Base-by-base conservation (phyloP, 371 early-diverging fungal genomes). In the Rhizopus sp. region DNA sequence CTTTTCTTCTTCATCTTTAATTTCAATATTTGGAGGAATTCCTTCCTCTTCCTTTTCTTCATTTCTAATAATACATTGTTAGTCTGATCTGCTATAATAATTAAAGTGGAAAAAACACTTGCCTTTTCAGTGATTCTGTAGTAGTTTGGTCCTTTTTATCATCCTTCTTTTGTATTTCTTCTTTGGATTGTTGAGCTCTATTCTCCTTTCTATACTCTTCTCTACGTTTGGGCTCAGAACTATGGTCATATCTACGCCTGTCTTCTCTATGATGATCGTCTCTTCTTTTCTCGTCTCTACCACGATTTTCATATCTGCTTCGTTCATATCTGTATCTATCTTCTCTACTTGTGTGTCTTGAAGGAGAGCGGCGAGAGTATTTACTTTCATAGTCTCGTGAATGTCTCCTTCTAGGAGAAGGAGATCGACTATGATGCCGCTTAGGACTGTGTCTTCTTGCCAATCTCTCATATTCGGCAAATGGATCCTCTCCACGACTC, bases 1-100 rank as follows among this genome's bases (percentile, higher is more conserved):
- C 30, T 69, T 71, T 48, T 83, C 81, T n/a, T 82, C 81, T 44
- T 82, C 83, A 34, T 77, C 72, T 55, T 67, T 65, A 55, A 80
- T 64, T 10, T 80, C 78, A 39, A 77, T 60, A 53, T 78, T 77
- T 29, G 62, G 41, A 4, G 58, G 23, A 1, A 56, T 37, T 41
- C 39, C 57, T 23, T 39, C 37, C 5, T 48, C 35, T 37, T 12
- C 6, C 41, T 47, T 31, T 50, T 42, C 30, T 33, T 16, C 42
- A 34, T 7, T 34, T 35, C 42, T 16, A 40, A 32, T 30, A 2
- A 9, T 16, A 33, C 23, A n/a, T 9, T 35, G 31, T 40, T 32
- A 15, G 7, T 15, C 13, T 34, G 2, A 7, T 13, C 5, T 40
- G 17, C 40, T 7, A 23, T 16, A 10, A 33, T 40, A 35, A 6